phyloP scores from a whole-genome alignment of 2,329 filamentous ascomycete genomes.

The Shiraia sp. region DNA sequence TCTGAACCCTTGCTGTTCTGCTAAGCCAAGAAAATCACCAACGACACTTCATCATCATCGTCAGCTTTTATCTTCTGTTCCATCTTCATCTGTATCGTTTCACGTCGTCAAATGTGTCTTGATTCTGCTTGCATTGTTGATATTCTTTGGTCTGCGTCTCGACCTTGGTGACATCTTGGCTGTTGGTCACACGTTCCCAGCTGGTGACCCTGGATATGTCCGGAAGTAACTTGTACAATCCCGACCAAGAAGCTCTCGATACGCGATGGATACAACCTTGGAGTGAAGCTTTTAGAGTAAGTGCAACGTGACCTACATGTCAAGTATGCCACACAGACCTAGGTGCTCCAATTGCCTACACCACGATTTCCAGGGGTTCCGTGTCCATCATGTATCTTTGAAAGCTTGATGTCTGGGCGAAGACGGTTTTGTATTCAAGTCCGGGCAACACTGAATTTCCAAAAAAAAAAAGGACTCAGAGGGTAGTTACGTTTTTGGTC shows the following conservation, averaged over 20 bases:
- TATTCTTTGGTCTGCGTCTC: neutral
- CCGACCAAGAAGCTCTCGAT: conserved; percentile 32
- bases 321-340: no score
- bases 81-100: conserved; percentile 5
- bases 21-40: conserved; percentile 6
- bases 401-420: no score
- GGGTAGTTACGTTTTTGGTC: no score
- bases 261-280: conserved; percentile 35
- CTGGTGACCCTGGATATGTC: conserved; percentile 27
- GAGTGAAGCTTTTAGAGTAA: conserved; percentile 38
- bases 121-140: conserved; percentile 7
- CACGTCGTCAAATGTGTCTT: neutral
- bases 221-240: conserved; percentile 31
- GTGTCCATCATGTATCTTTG: no score
- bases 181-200: conserved; percentile 8
- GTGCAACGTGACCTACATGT: conserved; percentile 7
- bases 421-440: no score
- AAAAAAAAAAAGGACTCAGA: no score
- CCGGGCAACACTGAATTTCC: no score
- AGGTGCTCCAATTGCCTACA: no score
- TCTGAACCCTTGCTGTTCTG: conserved; percentile 1
- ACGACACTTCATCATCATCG: conserved; percentile 4
- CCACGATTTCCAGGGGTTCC: no score
- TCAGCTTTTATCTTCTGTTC: conserved; percentile 7
- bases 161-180: conserved; percentile 11